These are phyloP conservation scores for Biancaea sappan DNA, from an alignment of 306 rosid genomes.

Conservation along the genomic window DNA sequence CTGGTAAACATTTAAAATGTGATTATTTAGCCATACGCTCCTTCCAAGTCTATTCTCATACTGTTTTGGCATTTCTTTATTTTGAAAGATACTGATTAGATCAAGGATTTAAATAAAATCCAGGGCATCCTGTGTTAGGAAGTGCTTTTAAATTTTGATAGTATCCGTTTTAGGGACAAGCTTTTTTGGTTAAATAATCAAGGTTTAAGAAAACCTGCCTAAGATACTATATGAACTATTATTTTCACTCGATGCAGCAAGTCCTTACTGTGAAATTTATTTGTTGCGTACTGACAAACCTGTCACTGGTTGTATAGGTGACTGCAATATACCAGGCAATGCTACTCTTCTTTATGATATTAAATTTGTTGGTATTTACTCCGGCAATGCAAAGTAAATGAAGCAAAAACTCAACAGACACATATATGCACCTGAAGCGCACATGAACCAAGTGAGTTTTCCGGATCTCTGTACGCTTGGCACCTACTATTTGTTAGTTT, in stretches of 20 bases:
- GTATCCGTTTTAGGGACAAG: slow-evolving; percentile 1
- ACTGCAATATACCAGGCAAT: slow-evolving; percentile 91
- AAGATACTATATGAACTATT: slow-evolving; percentile 2
- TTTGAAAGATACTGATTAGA: not conserved
- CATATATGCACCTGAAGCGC: slow-evolving; percentile 26
- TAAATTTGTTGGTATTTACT: slow-evolving; percentile 70
- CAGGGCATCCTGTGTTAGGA: slow-evolving; percentile 1
- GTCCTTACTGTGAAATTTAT: slow-evolving; percentile 16
- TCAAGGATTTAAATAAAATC: not conserved
- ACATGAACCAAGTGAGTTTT: slow-evolving; percentile 47
- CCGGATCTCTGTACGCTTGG: slow-evolving; percentile 17
- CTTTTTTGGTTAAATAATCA: slow-evolving; percentile 17
- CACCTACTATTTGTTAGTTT: slow-evolving; percentile 18
- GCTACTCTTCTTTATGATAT: slow-evolving; percentile 90
- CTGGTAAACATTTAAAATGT: not conserved
- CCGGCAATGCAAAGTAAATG: slow-evolving; percentile 71
- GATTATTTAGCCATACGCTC: slow-evolving; percentile 12
- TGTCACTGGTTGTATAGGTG: slow-evolving; percentile 60
- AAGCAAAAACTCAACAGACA: slow-evolving; percentile 29
- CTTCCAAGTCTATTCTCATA: not conserved
- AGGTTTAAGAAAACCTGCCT: slow-evolving; percentile 1
- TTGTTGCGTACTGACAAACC: slow-evolving; percentile 34
- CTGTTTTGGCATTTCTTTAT: not conserved
- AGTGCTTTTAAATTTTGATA: slow-evolving; percentile 7
- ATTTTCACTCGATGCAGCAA: slow-evolving; percentile 2